A percentile compares a stretch with the other conserved stretches of the same genome.
Conservation (phyloP, 495 filamentous ascomycete genomes). For the Podospora australis region DNA sequence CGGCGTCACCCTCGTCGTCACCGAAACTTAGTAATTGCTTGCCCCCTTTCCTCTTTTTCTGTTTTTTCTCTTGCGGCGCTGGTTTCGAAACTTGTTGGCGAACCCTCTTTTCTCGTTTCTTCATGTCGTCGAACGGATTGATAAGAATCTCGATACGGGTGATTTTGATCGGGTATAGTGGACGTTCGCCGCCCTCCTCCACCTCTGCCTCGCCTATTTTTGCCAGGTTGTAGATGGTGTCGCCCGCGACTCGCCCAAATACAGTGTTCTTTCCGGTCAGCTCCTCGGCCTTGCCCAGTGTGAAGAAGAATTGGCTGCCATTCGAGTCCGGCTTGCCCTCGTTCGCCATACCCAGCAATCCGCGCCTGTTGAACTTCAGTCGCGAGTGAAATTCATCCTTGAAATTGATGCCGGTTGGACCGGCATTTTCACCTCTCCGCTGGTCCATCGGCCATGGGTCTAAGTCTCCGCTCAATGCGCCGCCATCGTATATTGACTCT, state of each 20-base stretch:
- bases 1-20: slow-evolving; percentile 71
- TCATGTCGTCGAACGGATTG: slow-evolving; percentile 85
- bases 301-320: slow-evolving; percentile 96
- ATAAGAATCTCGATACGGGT: slow-evolving; percentile 75
- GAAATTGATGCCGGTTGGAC: slow-evolving; percentile 53
- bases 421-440: slow-evolving; percentile 50
- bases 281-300: slow-evolving; percentile 74
- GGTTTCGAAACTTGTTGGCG: slow-evolving; percentile 34
- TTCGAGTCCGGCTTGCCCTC: slow-evolving; percentile 67
- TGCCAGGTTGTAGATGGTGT: slow-evolving; percentile 91
- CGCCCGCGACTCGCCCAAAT: slow-evolving; percentile 87
- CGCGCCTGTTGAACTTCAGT: slow-evolving; percentile 86
- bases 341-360: slow-evolving; percentile 91
- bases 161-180: slow-evolving; percentile 80
- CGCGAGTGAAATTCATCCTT: slow-evolving; percentile 88
- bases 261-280: slow-evolving; percentile 84
- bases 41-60: slow-evolving; percentile 66
- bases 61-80: slow-evolving; percentile 52
- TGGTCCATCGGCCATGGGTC: slow-evolving; percentile 58
- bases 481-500: slow-evolving; percentile 82
- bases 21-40: slow-evolving; percentile 88
- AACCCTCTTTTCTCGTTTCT: slow-evolving; percentile 54
- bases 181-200: slow-evolving; percentile 71
- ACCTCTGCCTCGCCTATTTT: slow-evolving; percentile 86
- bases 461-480: slow-evolving; percentile 60